These are phyloP conservation scores for Rhodocollybia butyracea DNA, from an alignment of 768 basidiomycete genomes.

Conservation along the genomic window DNA sequence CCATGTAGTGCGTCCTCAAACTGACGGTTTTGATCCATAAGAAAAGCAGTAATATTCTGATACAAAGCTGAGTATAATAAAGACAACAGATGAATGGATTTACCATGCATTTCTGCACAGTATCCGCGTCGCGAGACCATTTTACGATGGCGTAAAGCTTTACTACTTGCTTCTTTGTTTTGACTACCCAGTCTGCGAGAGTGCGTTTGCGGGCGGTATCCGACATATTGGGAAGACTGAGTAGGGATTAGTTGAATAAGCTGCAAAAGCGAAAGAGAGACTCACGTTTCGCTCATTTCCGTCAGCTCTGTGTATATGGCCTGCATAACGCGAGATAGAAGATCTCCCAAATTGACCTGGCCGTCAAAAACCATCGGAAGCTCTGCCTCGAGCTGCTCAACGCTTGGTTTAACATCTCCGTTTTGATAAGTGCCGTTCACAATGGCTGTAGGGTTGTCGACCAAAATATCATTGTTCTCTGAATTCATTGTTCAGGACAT, in stretches of 20 bases:
- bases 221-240: slow-evolving; percentile 78
- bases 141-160: slow-evolving; percentile 85
- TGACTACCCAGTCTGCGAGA: slow-evolving; percentile 87
- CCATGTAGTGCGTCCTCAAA: slow-evolving; percentile 68
- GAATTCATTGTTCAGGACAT: not conserved
- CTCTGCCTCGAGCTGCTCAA: slow-evolving; percentile 68
- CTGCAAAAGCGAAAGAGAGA: not conserved
- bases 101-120: slow-evolving; percentile 87
- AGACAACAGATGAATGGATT: slow-evolving; percentile 3
- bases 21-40: slow-evolving; percentile 81
- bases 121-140: slow-evolving; percentile 83
- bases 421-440: slow-evolving; percentile 25
- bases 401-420: slow-evolving; percentile 26
- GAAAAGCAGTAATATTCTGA: slow-evolving; percentile 85
- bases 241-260: slow-evolving; percentile 4
- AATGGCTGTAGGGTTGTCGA: not conserved
- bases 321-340: slow-evolving; percentile 75
- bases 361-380: slow-evolving; percentile 72
- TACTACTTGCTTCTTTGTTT: slow-evolving; percentile 84
- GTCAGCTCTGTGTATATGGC: slow-evolving; percentile 80
- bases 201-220: slow-evolving; percentile 76
- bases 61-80: slow-evolving; percentile 6
- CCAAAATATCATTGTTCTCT: not conserved
- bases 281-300: slow-evolving; percentile 85
- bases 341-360: slow-evolving; percentile 68